These are phyloP conservation scores for Arbutus unedo DNA, from an alignment of 148 eudicot genomes.

Conservation along the genomic window DNA sequence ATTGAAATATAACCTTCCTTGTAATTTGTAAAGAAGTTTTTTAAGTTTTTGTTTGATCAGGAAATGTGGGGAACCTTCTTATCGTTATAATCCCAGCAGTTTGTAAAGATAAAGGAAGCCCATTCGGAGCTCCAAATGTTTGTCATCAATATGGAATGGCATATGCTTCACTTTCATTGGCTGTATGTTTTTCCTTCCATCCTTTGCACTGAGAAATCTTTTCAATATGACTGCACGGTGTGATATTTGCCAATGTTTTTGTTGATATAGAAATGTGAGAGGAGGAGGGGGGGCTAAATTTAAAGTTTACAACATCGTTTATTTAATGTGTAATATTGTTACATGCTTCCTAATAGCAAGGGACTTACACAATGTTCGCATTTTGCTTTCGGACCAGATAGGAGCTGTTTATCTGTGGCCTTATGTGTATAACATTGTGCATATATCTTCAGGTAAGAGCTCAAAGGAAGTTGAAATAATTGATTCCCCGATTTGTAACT, in stretches of 20 bases:
- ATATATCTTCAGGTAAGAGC: constrained; percentile 42
- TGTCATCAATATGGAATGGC: constrained; percentile 64
- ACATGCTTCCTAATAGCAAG: not conserved
- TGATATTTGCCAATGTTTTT: not conserved
- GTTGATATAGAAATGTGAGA: too few relatives aligned
- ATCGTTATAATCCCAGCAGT: constrained; percentile 83
- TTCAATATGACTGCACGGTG: not conserved
- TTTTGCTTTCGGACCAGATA: constrained; percentile 39
- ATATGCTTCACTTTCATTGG: constrained; percentile 86
- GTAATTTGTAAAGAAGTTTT: not conserved
- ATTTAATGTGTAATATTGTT: not conserved
- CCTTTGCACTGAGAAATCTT: not conserved
- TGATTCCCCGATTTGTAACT: constrained; percentile 22
- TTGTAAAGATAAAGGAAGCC: constrained; percentile 83
- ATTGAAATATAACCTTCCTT: not conserved
- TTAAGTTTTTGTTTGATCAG: constrained; percentile 26
- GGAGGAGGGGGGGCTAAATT: too few relatives aligned
- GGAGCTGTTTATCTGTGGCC: constrained; percentile 83
- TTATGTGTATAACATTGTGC: constrained; percentile 75
- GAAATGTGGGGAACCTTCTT: constrained; percentile 78
- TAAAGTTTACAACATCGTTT: too few relatives aligned
- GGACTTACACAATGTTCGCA: not conserved
- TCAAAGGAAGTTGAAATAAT: constrained; percentile 30
- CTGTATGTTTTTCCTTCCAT: constrained; percentile 41
- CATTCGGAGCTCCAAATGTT: constrained; percentile 67